Base-by-base conservation (phyloP, 192 early-diverging fungal genomes). In the Entophlyctis helioformis region DNA sequence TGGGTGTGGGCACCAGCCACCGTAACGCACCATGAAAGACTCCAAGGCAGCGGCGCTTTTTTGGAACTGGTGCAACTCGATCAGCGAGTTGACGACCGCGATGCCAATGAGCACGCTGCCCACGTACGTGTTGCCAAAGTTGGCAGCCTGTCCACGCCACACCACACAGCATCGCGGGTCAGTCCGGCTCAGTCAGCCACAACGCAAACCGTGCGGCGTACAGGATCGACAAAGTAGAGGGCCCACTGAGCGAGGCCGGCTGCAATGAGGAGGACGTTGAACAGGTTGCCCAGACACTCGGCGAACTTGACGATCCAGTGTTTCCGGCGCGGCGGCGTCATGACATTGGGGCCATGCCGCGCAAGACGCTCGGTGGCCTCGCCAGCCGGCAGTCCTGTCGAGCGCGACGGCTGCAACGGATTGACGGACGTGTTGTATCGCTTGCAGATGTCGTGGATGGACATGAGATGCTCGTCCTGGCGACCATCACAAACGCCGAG, bases 11-110 rank as follows among this genome's bases (percentile, higher is more conserved):
- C n/a, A n/a, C n/a, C n/a, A n/a, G n/a, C n/a, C n/a, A n/a, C n/a
- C n/a, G 21, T 9, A 48, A 36, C 58, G 5, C 51, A 76, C 71
- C 62, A 93, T 56, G 70, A 97, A 86, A 5, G 89, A 89, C 28
- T 91, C 86, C 27, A 97, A 61, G 39, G 90, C 80, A 28, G 86
- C 85, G 21, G 82, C 78, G 25, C 84, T 82, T 64, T 97, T 97
- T 62, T 84, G 86, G 42, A 76, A 62, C 66, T 97, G 93, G 52
- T 82, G 84, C 60, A 89, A 94, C 59, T 97, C 93, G 56, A 97
- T 87, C 26, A 63, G 67, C 1, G 93, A 86, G 57, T 97, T 97
- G 35, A 89, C 39, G 41, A 97, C 83, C 1, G 89, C 85, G 35
- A 97, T 88, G 37, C 42, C 69, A 43, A 97, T 76, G 0, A 93